Evolutionary conservation across 2,329 filamentous ascomycete species (phyloP).

Genomic region (Aspergillus pseudoviridinutans): DNA sequence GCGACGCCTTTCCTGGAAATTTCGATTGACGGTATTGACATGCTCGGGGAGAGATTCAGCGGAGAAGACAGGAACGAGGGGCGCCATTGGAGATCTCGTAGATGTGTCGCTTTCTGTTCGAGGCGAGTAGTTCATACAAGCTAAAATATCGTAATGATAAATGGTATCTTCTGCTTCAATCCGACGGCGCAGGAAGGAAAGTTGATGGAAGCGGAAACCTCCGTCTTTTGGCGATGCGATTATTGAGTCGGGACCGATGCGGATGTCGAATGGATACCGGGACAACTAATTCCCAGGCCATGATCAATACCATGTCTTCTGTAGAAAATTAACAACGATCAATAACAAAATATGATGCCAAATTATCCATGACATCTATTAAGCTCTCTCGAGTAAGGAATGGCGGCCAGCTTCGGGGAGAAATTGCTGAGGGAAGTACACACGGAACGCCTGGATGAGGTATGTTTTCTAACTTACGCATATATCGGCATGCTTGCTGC

Average conservation of each 20-base stretch:
- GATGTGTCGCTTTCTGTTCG: neutral
- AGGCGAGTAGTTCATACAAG: constrained; percentile 1
- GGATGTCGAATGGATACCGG: no score
- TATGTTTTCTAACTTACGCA: constrained; percentile 24
- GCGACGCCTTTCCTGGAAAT: constrained; percentile 49
- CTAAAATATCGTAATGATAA: neutral
- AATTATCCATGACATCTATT: neutral
- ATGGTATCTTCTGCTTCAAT: neutral
- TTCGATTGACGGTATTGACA: constrained; percentile 44
- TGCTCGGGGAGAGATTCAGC: constrained; percentile 48
- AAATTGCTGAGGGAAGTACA: constrained; percentile 51
- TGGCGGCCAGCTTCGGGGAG: constrained; percentile 46
- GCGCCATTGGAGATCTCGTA: constrained; percentile 47
- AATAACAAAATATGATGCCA: neutral
- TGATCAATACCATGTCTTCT: neutral
- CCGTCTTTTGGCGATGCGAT: neutral
- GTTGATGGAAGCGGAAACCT: neutral
- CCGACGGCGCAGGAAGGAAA: neutral
- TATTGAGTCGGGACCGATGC: neutral
- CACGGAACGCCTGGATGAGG: constrained; percentile 49
- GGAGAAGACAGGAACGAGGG: constrained; percentile 52
- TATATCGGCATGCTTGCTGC: neutral
- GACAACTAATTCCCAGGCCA: neutral
- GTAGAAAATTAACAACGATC: neutral
- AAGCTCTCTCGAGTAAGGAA: neutral